Evolutionary conservation across 257 asterid species (phyloP), one percentile per base, ranked within the genome.

Genomic region (Plantago major): DNA sequence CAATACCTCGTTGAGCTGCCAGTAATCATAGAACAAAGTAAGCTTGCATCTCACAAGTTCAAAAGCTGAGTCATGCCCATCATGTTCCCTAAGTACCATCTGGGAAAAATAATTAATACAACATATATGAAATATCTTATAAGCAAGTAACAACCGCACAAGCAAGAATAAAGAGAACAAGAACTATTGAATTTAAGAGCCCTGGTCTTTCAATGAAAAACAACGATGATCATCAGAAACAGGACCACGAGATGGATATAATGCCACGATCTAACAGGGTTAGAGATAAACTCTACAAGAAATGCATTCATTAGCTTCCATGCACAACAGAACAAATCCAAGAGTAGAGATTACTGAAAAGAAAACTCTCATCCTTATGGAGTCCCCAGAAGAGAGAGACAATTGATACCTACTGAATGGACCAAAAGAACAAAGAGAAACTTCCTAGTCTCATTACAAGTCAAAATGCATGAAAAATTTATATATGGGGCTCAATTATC

Each of bases 1-100:
- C 72, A 64, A 45, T 87, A 93, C 99, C 99, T 93, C 97, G 48
- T 80, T 78, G 78, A 80, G 80, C 70, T 80, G 94, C 96, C 99
- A 93, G 76, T 93, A 93, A 66, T 72, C 80, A 66, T 93, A 93
- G 64, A 89, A 82, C 69, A 93, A 77, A 17, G 96, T 86, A 83
- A 93, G 46, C 73, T 73, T 85, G 96, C 99, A 93, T 68, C 79
- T 89, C 72, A 89, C 95, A 56, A 93, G 88, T 76, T 87, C 94
- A 78, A 83, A 71, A 60, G 71, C 48, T 22, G 82, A 59, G 61
- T 28, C 71, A 45, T 71, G 75, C 42, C 44, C 79, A 16, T 64
- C 80, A 42, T 78, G 74, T 65, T 80, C 95, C 62, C 73, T 74
- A 11, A 80, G 58, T 62, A 84, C 82, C 42, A 78, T 88, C 99